These are phyloP conservation scores for Podaxis sp. DNA, from an alignment of 768 basidiomycete species.

Conservation along the genomic window DNA sequence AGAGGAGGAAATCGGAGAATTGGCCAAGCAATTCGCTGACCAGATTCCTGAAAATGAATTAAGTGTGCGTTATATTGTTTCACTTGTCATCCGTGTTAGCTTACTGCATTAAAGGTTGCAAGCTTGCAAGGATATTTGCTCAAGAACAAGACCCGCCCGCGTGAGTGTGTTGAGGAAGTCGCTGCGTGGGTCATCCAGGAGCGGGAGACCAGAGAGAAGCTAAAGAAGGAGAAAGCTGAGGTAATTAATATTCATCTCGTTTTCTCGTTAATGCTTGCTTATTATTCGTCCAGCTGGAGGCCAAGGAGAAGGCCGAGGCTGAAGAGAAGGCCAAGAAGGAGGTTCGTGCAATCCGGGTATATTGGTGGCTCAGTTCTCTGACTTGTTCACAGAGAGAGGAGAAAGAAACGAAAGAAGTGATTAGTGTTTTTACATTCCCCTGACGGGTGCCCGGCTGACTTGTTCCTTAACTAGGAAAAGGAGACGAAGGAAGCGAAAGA, in stretches of 20 bases:
- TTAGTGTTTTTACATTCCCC: background rate
- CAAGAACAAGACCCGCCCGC: slow-evolving; percentile 88
- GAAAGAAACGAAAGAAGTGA: slow-evolving; percentile 37
- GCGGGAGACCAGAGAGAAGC: slow-evolving; percentile 77
- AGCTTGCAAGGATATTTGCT: slow-evolving; percentile 81
- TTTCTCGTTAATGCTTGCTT: slow-evolving; percentile 13
- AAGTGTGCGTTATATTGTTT: slow-evolving; percentile 48
- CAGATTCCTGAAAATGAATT: slow-evolving; percentile 85
- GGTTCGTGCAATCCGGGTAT: slow-evolving; percentile 25
- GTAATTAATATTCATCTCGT: slow-evolving; percentile 29
- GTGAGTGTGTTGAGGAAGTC: slow-evolving; percentile 79
- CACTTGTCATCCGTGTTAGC: background rate
- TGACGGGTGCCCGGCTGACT: background rate
- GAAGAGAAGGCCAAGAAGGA: slow-evolving; percentile 60
- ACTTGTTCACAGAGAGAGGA: slow-evolving; percentile 12
- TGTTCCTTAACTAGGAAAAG: slow-evolving; percentile 23
- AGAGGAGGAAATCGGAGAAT: slow-evolving; percentile 70
- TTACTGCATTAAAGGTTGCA: slow-evolving; percentile 52
- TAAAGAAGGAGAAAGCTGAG: slow-evolving; percentile 76
- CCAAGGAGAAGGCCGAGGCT: slow-evolving; percentile 74
- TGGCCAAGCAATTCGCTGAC: slow-evolving; percentile 79
- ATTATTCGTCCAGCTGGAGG: slow-evolving; percentile 54
- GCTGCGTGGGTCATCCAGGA: slow-evolving; percentile 75
- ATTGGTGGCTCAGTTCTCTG: slow-evolving; percentile 7
- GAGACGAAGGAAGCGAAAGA: slow-evolving; percentile 55